These are phyloP conservation scores for Cryptococcus maquisensis DNA, from an alignment of 1,284 basidiomycete genomes.

Conservation along the genomic window DNA sequence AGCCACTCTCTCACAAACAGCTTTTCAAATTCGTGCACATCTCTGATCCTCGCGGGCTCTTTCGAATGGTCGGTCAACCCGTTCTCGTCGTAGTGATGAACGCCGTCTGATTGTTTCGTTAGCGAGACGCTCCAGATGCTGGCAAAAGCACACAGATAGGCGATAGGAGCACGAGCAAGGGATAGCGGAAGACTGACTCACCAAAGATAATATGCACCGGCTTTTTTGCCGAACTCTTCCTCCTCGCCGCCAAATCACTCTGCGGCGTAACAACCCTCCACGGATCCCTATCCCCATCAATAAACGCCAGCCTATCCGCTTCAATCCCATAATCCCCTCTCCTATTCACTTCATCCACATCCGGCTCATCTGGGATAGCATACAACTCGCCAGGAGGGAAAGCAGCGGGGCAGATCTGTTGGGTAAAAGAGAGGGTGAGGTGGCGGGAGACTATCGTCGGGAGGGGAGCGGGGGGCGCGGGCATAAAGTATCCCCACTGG, in stretches of 20 bases:
- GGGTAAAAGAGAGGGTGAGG: constrained; percentile 73
- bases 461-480: constrained; percentile 25
- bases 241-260: constrained; percentile 65
- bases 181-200: constrained; percentile 44
- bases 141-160: too few relatives aligned
- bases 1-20: constrained; percentile 79
- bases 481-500: constrained; percentile 84
- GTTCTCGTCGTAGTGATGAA: constrained; percentile 86
- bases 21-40: constrained; percentile 76
- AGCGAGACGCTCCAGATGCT: not conserved
- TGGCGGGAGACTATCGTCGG: constrained; percentile 34
- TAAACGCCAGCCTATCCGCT: constrained; percentile 73
- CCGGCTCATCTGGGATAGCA: constrained; percentile 65
- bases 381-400: constrained; percentile 75
- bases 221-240: constrained; percentile 65
- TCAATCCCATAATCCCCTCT: constrained; percentile 72
- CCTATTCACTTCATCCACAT: constrained; percentile 72
- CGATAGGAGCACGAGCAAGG: not conserved
- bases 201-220: constrained; percentile 89
- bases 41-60: constrained; percentile 74
- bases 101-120: constrained; percentile 57
- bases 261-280: constrained; percentile 86
- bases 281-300: constrained; percentile 61
- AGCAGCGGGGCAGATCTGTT: constrained; percentile 77
- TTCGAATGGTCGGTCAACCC: constrained; percentile 61